Conservation (phyloP, 768 basidiomycete species). For the Filobasidium floriforme region DNA sequence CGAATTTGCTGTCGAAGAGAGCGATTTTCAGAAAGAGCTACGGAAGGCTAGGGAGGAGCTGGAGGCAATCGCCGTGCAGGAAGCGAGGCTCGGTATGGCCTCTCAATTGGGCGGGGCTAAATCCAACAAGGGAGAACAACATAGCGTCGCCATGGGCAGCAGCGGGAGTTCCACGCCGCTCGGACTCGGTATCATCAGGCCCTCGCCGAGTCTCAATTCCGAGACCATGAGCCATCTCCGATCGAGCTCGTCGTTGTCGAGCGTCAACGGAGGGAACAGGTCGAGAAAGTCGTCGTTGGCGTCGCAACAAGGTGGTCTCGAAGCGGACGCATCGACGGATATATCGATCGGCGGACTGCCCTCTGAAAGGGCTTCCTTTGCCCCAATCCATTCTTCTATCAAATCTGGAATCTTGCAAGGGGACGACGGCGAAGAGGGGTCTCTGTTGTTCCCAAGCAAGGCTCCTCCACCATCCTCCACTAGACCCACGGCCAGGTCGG, state of each 20-base stretch:
- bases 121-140: constrained; percentile 10
- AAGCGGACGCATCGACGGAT: not conserved
- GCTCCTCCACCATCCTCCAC: not conserved
- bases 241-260: not conserved
- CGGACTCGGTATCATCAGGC: not conserved
- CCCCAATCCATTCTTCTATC: not conserved
- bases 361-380: not conserved
- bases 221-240: not conserved
- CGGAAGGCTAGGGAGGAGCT: constrained; percentile 21
- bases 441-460: not conserved
- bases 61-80: constrained; percentile 20
- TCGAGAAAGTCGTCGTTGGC: not conserved
- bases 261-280: not conserved
- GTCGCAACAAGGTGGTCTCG: not conserved
- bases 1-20: constrained; percentile 24
- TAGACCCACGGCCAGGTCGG: not conserved
- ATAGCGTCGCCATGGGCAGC: constrained; percentile 8
- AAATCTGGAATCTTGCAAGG: not conserved
- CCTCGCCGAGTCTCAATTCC: not conserved
- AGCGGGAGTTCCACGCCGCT: not conserved
- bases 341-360: not conserved
- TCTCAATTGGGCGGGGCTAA: not conserved
- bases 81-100: constrained; percentile 10
- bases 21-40: constrained; percentile 22
- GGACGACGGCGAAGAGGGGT: not conserved